Evolutionary conservation across 768 basidiomycete species (phyloP).

Genomic region (Tricholoma matsutake): DNA sequence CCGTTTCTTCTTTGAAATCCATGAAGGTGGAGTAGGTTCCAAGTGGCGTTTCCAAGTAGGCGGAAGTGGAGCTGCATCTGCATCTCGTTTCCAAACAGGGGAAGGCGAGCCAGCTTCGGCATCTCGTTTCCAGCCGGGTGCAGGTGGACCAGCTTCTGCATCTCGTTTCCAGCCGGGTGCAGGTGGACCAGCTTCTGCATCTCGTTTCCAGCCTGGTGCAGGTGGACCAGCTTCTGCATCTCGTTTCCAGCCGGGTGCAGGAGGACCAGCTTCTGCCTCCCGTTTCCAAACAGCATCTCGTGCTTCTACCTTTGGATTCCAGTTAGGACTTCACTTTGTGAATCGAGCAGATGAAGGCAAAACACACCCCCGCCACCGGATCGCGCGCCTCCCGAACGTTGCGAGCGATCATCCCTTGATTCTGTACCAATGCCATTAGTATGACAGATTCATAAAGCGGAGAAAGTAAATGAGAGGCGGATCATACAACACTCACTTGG

Average conservation of each 20-base stretch:
- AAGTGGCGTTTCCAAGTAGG: no score
- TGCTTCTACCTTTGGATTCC: neutral
- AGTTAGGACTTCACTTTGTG: neutral
- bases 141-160: neutral
- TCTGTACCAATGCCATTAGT: neutral
- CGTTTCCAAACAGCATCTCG: no score
- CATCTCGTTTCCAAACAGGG: no score
- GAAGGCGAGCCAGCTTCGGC: neutral
- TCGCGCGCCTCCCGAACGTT: constrained; percentile 13
- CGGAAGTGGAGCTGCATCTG: no score
- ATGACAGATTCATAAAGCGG: neutral
- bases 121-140: constrained; percentile 12
- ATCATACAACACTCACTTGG: constrained; percentile 19
- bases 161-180: no score
- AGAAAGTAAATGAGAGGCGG: neutral
- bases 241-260: no score
- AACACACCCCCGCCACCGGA: constrained; percentile 9
- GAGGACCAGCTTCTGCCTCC: no score
- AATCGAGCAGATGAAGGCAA: neutral
- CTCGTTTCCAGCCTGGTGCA: constrained; percentile 22
- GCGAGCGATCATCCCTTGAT: constrained; percentile 13
- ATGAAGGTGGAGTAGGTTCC: no score
- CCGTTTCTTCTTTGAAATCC: no score
- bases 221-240: constrained; percentile 7
- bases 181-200: neutral